A percentile compares a stretch with the other conserved stretches of the same genome.
Conservation (phyloP, 768 basidiomycete species). For the Kwoniella bestiolae region DNA sequence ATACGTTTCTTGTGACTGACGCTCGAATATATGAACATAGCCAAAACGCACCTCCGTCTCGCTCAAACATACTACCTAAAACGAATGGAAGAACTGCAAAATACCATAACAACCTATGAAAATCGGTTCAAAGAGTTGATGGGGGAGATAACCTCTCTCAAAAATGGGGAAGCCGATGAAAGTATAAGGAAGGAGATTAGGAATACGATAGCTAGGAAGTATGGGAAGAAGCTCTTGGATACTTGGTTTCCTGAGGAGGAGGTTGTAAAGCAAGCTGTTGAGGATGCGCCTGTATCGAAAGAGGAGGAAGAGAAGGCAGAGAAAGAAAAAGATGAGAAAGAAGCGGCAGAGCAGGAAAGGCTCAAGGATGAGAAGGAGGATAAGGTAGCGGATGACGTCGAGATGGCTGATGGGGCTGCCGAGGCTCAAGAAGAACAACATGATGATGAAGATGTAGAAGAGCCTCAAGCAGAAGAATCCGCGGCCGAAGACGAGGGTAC, state of each 20-base stretch:
- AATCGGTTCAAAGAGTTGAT: slow-evolving; percentile 76
- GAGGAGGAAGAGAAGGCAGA: slow-evolving; percentile 12
- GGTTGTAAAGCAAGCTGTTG: slow-evolving; percentile 29
- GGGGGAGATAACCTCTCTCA: slow-evolving; percentile 76
- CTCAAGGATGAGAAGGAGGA: not conserved
- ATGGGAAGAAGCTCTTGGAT: slow-evolving; percentile 45
- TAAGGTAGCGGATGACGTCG: not conserved
- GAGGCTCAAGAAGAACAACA: slow-evolving; percentile 1
- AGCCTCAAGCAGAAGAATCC: too few species aligned
- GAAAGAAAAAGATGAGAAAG: not conserved
- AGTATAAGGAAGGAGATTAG: slow-evolving; percentile 62
- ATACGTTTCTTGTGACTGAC: too few species aligned
- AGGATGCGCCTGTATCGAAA: slow-evolving; percentile 6
- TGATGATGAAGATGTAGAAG: not conserved
- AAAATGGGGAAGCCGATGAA: slow-evolving; percentile 69
- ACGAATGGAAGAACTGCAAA: slow-evolving; percentile 72
- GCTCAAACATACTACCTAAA: slow-evolving; percentile 75
- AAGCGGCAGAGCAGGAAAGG: not conserved
- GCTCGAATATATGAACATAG: too few species aligned
- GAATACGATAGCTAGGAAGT: slow-evolving; percentile 41
- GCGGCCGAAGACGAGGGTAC: not conserved
- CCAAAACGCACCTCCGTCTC: slow-evolving; percentile 68
- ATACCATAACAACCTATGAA: slow-evolving; percentile 75
- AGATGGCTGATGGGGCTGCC: slow-evolving; percentile 8
- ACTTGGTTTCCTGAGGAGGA: slow-evolving; percentile 41